Evolutionary conservation across 495 filamentous ascomycete species (phyloP).

Genomic region (Annulohypoxylon nitens): DNA sequence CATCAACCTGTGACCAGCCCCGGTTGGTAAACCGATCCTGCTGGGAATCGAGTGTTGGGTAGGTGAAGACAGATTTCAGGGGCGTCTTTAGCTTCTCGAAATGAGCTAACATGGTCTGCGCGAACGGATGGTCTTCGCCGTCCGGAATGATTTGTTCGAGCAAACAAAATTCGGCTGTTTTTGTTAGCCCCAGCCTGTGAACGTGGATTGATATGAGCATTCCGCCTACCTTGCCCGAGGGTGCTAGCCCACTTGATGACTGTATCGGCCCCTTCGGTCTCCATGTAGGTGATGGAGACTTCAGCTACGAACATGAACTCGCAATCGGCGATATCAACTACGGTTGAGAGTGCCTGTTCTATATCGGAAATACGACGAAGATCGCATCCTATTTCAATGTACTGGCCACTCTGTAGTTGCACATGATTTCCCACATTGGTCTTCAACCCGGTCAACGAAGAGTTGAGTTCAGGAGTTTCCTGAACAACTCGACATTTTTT

Average conservation of each 20-base stretch:
- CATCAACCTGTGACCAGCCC: slow-evolving; percentile 73
- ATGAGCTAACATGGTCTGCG: slow-evolving; percentile 86
- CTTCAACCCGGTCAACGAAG: slow-evolving; percentile 61
- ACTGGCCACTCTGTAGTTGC: slow-evolving; percentile 73
- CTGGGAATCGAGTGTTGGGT: slow-evolving; percentile 75
- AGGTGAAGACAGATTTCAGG: slow-evolving; percentile 76
- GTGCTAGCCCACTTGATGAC: slow-evolving; percentile 78
- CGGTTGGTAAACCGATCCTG: slow-evolving; percentile 70
- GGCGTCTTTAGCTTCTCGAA: slow-evolving; percentile 85
- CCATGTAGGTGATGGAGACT: slow-evolving; percentile 94
- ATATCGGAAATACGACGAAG: slow-evolving; percentile 73
- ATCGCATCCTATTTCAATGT: slow-evolving; percentile 87
- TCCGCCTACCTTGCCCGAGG: slow-evolving; percentile 69
- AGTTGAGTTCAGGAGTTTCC: slow-evolving; percentile 69
- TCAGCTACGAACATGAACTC: slow-evolving; percentile 85
- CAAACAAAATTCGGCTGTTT: slow-evolving; percentile 76
- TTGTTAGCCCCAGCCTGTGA: slow-evolving; percentile 44
- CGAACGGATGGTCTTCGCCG: slow-evolving; percentile 83
- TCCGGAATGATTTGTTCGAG: slow-evolving; percentile 89
- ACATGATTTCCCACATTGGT: slow-evolving; percentile 59
- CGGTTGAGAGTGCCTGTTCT: slow-evolving; percentile 64
- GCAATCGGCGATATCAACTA: slow-evolving; percentile 68
- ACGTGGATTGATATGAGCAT: slow-evolving; percentile 2
- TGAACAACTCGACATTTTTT: slow-evolving; percentile 78
- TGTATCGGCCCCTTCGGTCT: slow-evolving; percentile 75